A percentile compares a stretch with the other conserved stretches of the same genome.
Evolutionary conservation across 495 filamentous ascomycete species (phyloP).

Genomic region (Podospora australis): DNA sequence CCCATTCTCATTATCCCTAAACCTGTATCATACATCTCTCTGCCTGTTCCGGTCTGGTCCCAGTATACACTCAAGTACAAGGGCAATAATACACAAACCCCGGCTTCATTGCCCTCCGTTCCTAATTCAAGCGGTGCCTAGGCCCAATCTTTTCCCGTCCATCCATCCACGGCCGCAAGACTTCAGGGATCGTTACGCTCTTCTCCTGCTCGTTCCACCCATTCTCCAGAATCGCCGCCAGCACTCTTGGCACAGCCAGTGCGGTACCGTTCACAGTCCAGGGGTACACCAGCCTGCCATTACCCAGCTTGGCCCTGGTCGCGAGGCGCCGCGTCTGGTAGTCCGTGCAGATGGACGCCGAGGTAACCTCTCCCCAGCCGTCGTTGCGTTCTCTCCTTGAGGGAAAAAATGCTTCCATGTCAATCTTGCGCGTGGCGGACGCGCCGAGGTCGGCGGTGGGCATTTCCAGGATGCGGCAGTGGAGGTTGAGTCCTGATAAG

Average conservation of each 20-base stretch:
- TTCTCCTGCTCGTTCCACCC: conserved; percentile 67
- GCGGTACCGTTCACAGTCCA: conserved; percentile 94
- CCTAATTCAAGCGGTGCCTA: conserved; percentile 19
- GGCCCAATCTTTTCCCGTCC: conserved; percentile 58
- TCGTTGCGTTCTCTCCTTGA: conserved; percentile 63
- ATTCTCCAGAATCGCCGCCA: conserved; percentile 90
- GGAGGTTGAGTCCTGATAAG: conserved; percentile 65
- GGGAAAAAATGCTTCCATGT: conserved; percentile 94
- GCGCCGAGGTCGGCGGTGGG: conserved; percentile 81
- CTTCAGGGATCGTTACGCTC: conserved; percentile 66
- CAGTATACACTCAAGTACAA: too few relatives aligned
- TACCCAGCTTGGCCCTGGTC: conserved; percentile 52
- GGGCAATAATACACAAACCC: neutral
- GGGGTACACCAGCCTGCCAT: conserved; percentile 53
- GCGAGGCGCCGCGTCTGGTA: conserved; percentile 82
- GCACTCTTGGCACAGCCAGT: conserved; percentile 78
- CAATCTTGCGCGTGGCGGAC: conserved; percentile 73
- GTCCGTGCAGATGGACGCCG: conserved; percentile 85
- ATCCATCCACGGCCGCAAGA: conserved; percentile 75
- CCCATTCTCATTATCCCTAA: neutral
- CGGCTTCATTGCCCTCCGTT: neutral
- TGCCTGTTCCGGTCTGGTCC: too few relatives aligned
- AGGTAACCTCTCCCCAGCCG: conserved; percentile 93
- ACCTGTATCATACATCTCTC: neutral
- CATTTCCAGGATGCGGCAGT: conserved; percentile 89